Evolutionary conservation across 2,329 filamentous ascomycete species (phyloP).

Genomic region (Fusarium sp.): DNA sequence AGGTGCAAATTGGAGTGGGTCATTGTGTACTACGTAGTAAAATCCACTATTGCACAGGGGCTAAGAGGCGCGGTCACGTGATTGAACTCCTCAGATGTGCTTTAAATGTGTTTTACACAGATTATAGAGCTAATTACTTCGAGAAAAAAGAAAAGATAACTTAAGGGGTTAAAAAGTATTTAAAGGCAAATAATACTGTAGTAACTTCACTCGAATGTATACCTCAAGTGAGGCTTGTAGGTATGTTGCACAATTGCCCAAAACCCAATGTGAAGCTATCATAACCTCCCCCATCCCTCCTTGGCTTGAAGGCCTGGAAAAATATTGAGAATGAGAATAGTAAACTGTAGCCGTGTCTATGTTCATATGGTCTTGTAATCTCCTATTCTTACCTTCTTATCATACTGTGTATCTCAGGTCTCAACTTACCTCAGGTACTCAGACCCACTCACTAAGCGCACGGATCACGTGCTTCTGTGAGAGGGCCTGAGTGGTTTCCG

Average conservation of each 20-base stretch:
- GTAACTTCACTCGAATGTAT: no score
- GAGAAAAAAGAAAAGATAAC: no score
- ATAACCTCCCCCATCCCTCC: neutral
- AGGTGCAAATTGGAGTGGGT: neutral
- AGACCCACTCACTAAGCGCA: no score
- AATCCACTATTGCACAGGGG: neutral
- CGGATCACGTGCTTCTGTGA: no score
- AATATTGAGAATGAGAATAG: neutral
- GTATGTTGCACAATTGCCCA: neutral
- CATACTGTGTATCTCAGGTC: neutral
- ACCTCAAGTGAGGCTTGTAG: neutral
- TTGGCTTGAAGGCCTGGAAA: neutral
- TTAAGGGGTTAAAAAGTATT: no score
- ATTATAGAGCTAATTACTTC: neutral
- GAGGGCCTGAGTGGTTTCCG: no score
- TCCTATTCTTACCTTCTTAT: neutral
- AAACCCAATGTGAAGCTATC: neutral
- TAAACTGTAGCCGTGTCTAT: neutral
- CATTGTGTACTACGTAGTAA: neutral
- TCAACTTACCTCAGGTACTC: no score
- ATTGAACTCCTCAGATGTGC: neutral
- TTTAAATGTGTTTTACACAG: neutral
- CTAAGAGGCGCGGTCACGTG: neutral
- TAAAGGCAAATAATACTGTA: no score
- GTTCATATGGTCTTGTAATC: neutral